Conservation (phyloP, 1,139 yeast species). For the Yamadazyma aaseri region DNA sequence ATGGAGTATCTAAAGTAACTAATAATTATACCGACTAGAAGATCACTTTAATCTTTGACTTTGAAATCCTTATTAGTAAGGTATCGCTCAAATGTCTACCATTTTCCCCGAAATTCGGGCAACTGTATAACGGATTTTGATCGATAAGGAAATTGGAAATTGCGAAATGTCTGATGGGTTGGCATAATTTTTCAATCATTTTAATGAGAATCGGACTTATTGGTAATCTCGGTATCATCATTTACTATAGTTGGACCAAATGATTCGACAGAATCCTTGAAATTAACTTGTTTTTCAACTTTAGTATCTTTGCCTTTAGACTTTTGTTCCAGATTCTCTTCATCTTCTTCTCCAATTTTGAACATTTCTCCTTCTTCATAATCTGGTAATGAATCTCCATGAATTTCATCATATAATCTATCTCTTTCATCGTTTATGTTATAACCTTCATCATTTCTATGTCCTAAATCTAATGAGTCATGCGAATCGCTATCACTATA, state of each 20-base stretch:
- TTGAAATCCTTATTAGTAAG: too few species aligned
- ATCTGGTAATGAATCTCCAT: slow-evolving; percentile 38
- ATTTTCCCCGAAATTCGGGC: slow-evolving; percentile 10
- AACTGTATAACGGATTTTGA: slow-evolving; percentile 7
- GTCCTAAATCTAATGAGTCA: slow-evolving; percentile 29
- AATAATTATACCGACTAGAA: too few species aligned
- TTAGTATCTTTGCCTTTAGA: neutral
- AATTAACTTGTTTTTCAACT: slow-evolving; percentile 8
- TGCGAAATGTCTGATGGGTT: neutral
- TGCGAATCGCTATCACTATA: slow-evolving; percentile 35
- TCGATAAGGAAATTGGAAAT: slow-evolving; percentile 6
- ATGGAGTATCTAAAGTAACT: too few species aligned
- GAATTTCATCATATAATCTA: slow-evolving; percentile 38
- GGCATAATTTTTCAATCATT: too few species aligned
- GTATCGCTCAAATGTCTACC: too few species aligned
- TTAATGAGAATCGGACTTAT: neutral
- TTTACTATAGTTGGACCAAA: neutral
- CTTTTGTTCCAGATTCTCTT: too few species aligned
- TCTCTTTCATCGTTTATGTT: slow-evolving; percentile 32
- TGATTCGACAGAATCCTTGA: slow-evolving; percentile 6
- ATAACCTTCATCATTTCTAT: slow-evolving; percentile 18
- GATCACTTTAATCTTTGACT: too few species aligned
- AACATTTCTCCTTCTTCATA: slow-evolving; percentile 46
- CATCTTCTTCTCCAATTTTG: slow-evolving; percentile 42
- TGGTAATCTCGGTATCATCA: neutral